Evolutionary conservation across 345 rosid species (phyloP).

Genomic region (Eucalyptus sp.): DNA sequence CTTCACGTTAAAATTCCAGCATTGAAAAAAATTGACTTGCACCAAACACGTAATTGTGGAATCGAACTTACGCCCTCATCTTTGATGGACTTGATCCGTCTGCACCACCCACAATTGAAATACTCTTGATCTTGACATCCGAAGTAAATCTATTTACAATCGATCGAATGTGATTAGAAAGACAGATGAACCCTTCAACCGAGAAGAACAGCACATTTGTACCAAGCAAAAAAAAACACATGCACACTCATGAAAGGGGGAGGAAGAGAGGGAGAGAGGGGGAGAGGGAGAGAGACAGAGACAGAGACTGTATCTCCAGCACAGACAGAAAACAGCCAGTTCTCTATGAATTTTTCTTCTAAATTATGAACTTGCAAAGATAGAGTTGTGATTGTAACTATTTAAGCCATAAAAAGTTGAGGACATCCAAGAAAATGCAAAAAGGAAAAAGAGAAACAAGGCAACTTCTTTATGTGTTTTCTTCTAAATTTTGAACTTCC

Average conservation of each 20-base stretch:
- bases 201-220: background rate
- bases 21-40: background rate
- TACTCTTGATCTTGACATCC: conserved; percentile 93
- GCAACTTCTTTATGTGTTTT: background rate
- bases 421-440: background rate
- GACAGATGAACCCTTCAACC: background rate
- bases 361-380: background rate
- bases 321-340: background rate
- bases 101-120: conserved; percentile 81
- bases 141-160: conserved; percentile 62
- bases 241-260: background rate
- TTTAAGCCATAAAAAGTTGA: background rate
- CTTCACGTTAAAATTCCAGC: background rate
- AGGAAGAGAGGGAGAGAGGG: background rate
- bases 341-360: background rate
- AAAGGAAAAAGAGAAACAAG: background rate
- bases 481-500: background rate
- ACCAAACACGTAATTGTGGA: background rate
- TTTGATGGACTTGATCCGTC: conserved; percentile 93
- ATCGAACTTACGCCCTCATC: conserved; percentile 77
- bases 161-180: background rate
- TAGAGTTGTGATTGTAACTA: background rate
- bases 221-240: background rate
- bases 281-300: background rate
- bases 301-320: background rate